Evolutionary conservation across 1,139 yeast species (phyloP).

Genomic region (Torulaspora pretoriensis): DNA sequence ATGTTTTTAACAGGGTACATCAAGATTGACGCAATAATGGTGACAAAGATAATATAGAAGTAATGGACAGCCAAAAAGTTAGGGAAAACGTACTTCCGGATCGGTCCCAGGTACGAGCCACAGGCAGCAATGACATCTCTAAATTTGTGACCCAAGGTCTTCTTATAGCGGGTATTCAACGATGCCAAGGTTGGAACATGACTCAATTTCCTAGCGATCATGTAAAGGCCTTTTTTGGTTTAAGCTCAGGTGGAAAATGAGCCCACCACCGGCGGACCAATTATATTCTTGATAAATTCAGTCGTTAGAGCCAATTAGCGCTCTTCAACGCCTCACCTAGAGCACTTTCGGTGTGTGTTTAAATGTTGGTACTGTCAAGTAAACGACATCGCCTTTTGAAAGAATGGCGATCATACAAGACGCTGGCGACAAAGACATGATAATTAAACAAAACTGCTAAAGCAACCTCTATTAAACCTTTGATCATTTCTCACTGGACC

Average conservation of each 20-base stretch:
- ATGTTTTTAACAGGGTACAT: conserved; percentile 69
- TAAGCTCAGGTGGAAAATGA: conserved; percentile 1
- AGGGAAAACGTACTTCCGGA: conserved; percentile 53
- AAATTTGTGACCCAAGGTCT: conserved; percentile 39
- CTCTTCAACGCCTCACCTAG: neutral
- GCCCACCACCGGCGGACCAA: conserved; percentile 8
- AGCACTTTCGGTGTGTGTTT: neutral
- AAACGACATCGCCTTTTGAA: neutral
- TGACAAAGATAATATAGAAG: conserved; percentile 51
- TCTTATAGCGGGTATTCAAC: conserved; percentile 28
- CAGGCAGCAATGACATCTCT: conserved; percentile 38
- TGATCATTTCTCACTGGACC: too few species aligned
- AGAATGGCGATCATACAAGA: too few species aligned
- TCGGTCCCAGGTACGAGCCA: conserved; percentile 42
- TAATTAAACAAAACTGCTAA: too few species aligned
- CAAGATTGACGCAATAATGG: conserved; percentile 64
- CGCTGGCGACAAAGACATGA: too few species aligned
- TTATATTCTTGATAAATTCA: neutral
- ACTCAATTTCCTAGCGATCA: conserved; percentile 21
- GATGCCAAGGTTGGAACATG: conserved; percentile 30
- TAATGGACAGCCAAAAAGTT: conserved; percentile 80
- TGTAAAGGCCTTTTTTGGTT: conserved; percentile 4
- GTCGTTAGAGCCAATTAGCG: neutral
- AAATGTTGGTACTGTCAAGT: neutral
- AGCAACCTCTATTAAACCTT: too few species aligned